Percentiles rank a stretch among this genome's conserved stretches.
These are phyloP conservation scores for Coleophoma eucalyptorum DNA, from an alignment of 2,329 filamentous ascomycete species.

Conservation along the genomic window DNA sequence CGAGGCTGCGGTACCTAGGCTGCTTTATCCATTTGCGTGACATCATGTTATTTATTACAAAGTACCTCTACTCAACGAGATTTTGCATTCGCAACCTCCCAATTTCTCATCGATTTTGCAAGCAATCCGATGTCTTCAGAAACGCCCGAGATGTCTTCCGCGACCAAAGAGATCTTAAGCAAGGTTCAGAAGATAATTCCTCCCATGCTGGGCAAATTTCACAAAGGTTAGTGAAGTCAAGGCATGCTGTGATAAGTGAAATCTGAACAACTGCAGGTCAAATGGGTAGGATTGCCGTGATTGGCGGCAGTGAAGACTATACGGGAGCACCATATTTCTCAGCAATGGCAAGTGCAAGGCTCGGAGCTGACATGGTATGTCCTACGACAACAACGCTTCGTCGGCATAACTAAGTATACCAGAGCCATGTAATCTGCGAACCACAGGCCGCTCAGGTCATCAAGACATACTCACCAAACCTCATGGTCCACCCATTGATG, in stretches of 20 bases:
- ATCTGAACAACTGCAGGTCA: conserved; percentile 59
- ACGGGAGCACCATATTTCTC: conserved; percentile 98
- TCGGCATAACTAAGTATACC: conserved; percentile 2
- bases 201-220: conserved; percentile 91
- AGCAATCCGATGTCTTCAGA: conserved; percentile 20
- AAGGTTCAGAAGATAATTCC: conserved; percentile 89
- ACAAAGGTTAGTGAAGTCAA: conserved; percentile 67
- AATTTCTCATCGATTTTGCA: background rate
- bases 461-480: conserved; percentile 95
- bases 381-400: background rate
- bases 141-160: conserved; percentile 53
- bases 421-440: conserved; percentile 96
- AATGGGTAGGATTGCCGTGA: conserved; percentile 85
- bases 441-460: conserved; percentile 83
- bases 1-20: too few relatives aligned
- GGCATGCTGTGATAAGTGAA: conserved; percentile 2
- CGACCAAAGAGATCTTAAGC: conserved; percentile 70
- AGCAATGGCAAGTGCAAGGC: conserved; percentile 87
- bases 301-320: conserved; percentile 94
- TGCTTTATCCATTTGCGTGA: background rate
- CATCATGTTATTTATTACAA: background rate
- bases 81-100: too few relatives aligned
- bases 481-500: conserved; percentile 98
- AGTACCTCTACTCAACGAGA: background rate
- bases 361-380: conserved; percentile 84